Percentiles rank a stretch among this genome's conserved stretches.
phyloP scores from a whole-genome alignment of 2,329 filamentous ascomycete genomes.

The Ascochyta viciae-villosae region DNA sequence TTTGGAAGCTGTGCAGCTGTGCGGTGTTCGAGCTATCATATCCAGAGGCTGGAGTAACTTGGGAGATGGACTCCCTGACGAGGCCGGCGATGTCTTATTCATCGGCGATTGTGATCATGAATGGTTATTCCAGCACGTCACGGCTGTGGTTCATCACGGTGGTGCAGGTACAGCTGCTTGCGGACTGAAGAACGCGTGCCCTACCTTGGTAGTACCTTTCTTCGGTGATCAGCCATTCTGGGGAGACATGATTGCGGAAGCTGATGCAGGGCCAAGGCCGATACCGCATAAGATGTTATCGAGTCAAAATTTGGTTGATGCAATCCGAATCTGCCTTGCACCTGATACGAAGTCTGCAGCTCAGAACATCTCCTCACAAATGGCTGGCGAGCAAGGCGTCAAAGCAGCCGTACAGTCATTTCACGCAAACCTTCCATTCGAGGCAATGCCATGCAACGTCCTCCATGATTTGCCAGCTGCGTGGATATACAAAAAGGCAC shows the following conservation, averaged over 20 bases:
- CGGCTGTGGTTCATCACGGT: conserved; percentile 82
- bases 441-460: conserved; percentile 33
- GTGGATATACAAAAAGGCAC: conserved; percentile 29
- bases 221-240: conserved; percentile 52
- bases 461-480: conserved; percentile 29
- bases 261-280: conserved; percentile 38
- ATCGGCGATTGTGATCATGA: conserved; percentile 80
- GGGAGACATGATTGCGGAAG: conserved; percentile 39
- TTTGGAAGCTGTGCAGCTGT: conserved; percentile 53
- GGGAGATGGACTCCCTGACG: conserved; percentile 10
- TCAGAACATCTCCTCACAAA: conserved; percentile 28
- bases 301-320: conserved; percentile 29
- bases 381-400: conserved; percentile 32
- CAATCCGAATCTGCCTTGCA: conserved; percentile 34
- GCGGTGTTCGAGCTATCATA: conserved; percentile 56
- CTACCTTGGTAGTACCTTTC: conserved; percentile 82
- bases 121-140: conserved; percentile 82
- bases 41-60: conserved; percentile 61
- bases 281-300: conserved; percentile 33
- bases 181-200: conserved; percentile 76
- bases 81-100: conserved; percentile 54
- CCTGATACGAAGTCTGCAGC: conserved; percentile 25
- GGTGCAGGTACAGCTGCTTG: conserved; percentile 87
- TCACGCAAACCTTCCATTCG: conserved; percentile 36
- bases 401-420: conserved; percentile 35